A percentile compares a stretch with the other conserved stretches of the same genome.
These are phyloP conservation scores for Ochetophila trinervis DNA, from an alignment of 306 rosid species.

Conservation along the genomic window DNA sequence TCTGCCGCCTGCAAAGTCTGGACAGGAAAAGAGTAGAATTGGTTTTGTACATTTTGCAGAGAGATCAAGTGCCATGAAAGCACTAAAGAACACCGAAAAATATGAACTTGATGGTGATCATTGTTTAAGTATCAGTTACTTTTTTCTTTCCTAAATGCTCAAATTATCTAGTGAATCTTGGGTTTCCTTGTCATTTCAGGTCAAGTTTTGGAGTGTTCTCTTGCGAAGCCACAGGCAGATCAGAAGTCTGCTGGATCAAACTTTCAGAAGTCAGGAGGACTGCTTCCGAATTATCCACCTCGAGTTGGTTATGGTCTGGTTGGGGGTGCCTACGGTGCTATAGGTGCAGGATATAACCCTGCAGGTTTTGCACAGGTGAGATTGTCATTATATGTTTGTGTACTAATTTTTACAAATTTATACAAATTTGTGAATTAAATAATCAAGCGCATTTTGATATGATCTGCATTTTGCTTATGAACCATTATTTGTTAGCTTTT, in stretches of 20 bases:
- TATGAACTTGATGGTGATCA: conserved; percentile 77
- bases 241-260: conserved; percentile 70
- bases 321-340: conserved; percentile 78
- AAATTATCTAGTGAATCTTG: conserved; percentile 21
- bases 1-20: conserved; percentile 85
- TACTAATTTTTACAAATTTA: conserved; percentile 5
- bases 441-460: not conserved
- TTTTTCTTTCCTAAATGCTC: conserved; percentile 3
- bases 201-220: conserved; percentile 84
- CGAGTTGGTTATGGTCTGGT: conserved; percentile 63
- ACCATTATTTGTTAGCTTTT: not conserved
- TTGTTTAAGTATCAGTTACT: not conserved
- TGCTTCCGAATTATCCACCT: conserved; percentile 84
- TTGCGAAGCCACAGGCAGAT: conserved; percentile 95
- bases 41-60: conserved; percentile 96
- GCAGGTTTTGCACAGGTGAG: conserved; percentile 79
- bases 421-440: not conserved
- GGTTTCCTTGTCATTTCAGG: conserved; percentile 42
- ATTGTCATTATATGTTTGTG: not conserved
- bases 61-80: conserved; percentile 92
- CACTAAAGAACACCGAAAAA: conserved; percentile 82
- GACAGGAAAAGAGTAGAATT: conserved; percentile 85
- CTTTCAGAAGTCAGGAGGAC: conserved; percentile 66
- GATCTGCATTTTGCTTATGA: not conserved
- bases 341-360: conserved; percentile 67